Percentiles rank a stretch among this genome's conserved stretches.
These are phyloP conservation scores for Sequoiadendron giganteum DNA, from an alignment of 75 land plant genomes.

Conservation along the genomic window DNA sequence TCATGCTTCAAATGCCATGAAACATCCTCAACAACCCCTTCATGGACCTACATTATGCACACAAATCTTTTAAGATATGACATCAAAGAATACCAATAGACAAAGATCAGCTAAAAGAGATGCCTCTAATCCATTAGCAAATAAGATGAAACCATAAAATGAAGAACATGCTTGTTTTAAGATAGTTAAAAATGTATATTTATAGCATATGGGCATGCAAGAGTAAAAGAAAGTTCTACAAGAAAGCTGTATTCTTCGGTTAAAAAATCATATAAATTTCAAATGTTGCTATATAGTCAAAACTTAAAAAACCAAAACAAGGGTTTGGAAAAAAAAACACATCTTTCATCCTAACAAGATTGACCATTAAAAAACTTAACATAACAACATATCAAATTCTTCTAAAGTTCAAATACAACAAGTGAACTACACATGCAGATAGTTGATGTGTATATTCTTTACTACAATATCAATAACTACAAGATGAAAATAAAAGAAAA, in stretches of 20 bases:
- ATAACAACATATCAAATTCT: not conserved
- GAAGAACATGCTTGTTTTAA: not conserved
- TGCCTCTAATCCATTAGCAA: not conserved
- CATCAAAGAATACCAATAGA: not conserved
- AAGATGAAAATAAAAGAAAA: not conserved
- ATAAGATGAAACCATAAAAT: not conserved
- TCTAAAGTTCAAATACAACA: not conserved
- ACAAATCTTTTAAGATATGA: not conserved
- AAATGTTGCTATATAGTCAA: not conserved
- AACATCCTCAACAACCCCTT: slow-evolving; percentile 87
- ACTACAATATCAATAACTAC: not conserved
- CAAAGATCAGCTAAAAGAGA: not conserved
- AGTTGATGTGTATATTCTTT: too few relatives aligned
- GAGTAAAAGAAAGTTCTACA: not conserved
- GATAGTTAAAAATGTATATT: not conserved
- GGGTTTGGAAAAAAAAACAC: not conserved
- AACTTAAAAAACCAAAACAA: not conserved
- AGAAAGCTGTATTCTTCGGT: not conserved
- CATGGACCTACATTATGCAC: slow-evolving; percentile 63
- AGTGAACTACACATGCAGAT: not conserved
- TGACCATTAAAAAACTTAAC: not conserved
- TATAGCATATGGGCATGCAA: not conserved
- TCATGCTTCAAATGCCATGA: slow-evolving; percentile 89
- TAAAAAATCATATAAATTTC: not conserved
- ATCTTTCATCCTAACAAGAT: not conserved